Percentiles rank a stretch among this genome's conserved stretches.
phyloP scores from a whole-genome alignment of 2,329 filamentous ascomycete species.

The Nothopassalora personata region DNA sequence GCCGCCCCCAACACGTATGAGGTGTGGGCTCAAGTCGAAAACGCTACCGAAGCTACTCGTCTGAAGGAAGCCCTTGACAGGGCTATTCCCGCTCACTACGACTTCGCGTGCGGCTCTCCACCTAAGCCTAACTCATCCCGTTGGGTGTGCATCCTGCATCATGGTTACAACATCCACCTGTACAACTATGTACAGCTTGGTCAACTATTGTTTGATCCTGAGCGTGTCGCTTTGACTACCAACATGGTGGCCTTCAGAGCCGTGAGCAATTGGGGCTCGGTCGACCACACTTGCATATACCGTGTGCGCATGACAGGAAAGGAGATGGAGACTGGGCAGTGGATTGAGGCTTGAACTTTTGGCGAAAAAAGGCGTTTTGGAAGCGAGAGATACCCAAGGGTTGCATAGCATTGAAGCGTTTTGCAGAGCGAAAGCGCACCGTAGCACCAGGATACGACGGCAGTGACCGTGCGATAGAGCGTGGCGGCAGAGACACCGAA shows the following conservation, averaged over 20 bases:
- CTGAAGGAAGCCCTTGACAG: constrained; percentile 15
- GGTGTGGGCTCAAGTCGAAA: constrained; percentile 39
- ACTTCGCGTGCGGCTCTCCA: constrained; percentile 7
- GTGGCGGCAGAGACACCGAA: background rate
- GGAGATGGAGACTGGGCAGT: constrained; percentile 3
- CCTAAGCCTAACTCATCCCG: constrained; percentile 17
- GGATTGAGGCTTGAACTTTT: background rate
- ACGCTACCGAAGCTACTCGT: constrained; percentile 9
- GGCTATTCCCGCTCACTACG: constrained; percentile 3
- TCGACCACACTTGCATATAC: constrained; percentile 44
- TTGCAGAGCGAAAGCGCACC: background rate
- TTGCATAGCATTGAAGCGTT: background rate
- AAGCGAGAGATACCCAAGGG: background rate
- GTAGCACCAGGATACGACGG: background rate
- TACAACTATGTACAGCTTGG: constrained; percentile 41
- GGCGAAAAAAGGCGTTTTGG: background rate
- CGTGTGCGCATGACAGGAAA: constrained; percentile 41
- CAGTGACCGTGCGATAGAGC: background rate
- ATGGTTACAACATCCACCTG: constrained; percentile 39
- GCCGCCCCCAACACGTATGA: constrained; percentile 42
- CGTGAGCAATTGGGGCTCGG: constrained; percentile 39
- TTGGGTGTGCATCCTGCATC: constrained; percentile 39
- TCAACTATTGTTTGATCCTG: constrained; percentile 28
- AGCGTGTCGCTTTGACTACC: constrained; percentile 26
- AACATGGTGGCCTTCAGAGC: constrained; percentile 38